phyloP scores from a whole-genome alignment of 2,329 filamentous ascomycete species.

The Clonostachys byssicola region DNA sequence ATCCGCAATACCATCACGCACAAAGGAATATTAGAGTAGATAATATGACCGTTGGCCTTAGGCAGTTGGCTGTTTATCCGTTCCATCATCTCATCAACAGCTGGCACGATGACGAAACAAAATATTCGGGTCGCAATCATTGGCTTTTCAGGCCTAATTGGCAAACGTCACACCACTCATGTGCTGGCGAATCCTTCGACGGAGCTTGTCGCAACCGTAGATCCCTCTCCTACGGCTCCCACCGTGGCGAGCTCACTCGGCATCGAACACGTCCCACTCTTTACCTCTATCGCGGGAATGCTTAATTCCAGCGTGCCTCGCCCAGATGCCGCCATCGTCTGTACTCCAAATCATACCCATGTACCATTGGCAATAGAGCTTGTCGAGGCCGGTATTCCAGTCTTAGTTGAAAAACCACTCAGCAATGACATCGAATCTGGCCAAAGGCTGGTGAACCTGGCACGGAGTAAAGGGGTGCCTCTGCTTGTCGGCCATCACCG shows the following conservation, averaged over 20 bases:
- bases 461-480: constrained; percentile 22
- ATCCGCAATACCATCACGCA: too few relatives aligned
- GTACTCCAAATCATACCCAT: constrained; percentile 57
- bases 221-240: constrained; percentile 13
- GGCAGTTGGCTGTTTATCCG: too few relatives aligned
- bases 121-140: too few relatives aligned
- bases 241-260: constrained; percentile 12
- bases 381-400: constrained; percentile 39
- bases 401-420: constrained; percentile 55
- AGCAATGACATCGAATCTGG: constrained; percentile 33
- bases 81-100: too few relatives aligned
- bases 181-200: too few relatives aligned
- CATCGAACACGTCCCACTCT: constrained; percentile 7
- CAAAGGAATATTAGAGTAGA: too few relatives aligned
- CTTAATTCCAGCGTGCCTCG: constrained; percentile 35
- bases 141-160: too few relatives aligned
- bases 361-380: constrained; percentile 44
- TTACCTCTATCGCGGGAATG: constrained; percentile 30
- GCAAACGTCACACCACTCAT: too few relatives aligned
- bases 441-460: constrained; percentile 16
- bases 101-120: too few relatives aligned
- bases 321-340: constrained; percentile 52
- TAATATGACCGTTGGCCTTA: too few relatives aligned
- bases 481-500: constrained; percentile 54
- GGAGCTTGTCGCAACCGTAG: constrained; percentile 8